Percentiles rank a stretch among this genome's conserved stretches.
These are phyloP conservation scores for Brassica nigra DNA, from an alignment of 345 rosid genomes.

Conservation along the genomic window DNA sequence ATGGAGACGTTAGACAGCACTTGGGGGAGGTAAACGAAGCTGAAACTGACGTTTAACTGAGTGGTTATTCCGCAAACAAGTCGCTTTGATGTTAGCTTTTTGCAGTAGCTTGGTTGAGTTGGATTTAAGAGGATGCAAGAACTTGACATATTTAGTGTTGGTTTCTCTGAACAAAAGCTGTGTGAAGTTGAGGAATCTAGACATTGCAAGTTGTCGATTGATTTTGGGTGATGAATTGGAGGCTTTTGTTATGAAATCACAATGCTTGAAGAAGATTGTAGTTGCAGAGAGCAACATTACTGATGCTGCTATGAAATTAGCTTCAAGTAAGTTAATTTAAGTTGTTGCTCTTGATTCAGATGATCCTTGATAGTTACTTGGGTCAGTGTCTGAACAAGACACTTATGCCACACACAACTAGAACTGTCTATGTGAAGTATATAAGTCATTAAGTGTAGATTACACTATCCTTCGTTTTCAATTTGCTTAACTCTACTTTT, in stretches of 20 bases:
- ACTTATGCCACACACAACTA: background rate
- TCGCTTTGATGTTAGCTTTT: slow-evolving; percentile 71
- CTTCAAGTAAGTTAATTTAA: too few relatives aligned
- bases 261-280: too few relatives aligned
- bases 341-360: background rate
- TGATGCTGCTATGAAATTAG: too few relatives aligned
- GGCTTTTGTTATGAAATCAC: too few relatives aligned
- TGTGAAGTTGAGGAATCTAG: slow-evolving; percentile 42
- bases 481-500: too few relatives aligned
- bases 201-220: too few relatives aligned
- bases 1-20: slow-evolving; percentile 68
- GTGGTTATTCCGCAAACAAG: slow-evolving; percentile 64
- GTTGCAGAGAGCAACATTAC: too few relatives aligned
- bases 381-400: background rate
- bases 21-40: slow-evolving; percentile 52
- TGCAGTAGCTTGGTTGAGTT: slow-evolving; percentile 55
- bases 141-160: slow-evolving; percentile 49
- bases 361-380: slow-evolving; percentile 18
- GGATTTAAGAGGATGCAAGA: slow-evolving; percentile 65
- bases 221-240: too few relatives aligned
- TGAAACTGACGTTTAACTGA: slow-evolving; percentile 68
- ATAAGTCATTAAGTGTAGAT: too few relatives aligned
- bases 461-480: too few relatives aligned
- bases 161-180: slow-evolving; percentile 54
- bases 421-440: background rate